Evolutionary conservation across 2,329 filamentous ascomycete species (phyloP).

Genomic region (Cadophora sp.): DNA sequence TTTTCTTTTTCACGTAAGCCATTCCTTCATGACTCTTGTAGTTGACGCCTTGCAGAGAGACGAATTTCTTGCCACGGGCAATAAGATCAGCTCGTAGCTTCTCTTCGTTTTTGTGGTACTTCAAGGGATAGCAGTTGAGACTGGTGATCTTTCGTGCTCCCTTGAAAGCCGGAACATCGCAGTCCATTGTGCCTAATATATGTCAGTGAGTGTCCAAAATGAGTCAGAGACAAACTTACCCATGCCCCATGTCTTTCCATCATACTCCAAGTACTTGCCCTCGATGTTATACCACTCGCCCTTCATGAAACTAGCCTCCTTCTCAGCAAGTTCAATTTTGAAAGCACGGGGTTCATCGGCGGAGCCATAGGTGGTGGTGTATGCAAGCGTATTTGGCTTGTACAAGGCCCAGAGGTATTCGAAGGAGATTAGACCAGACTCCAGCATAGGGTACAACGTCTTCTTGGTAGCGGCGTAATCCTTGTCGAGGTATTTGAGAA

Average conservation of each 20-base stretch:
- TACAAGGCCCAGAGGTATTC: slow-evolving; percentile 88
- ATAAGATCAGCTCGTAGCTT: slow-evolving; percentile 71
- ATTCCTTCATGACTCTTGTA: slow-evolving; percentile 85
- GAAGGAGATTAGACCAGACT: slow-evolving; percentile 85
- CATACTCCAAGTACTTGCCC: slow-evolving; percentile 83
- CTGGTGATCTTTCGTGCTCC: slow-evolving; percentile 84
- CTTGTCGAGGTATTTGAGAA: slow-evolving; percentile 78
- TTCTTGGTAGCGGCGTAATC: slow-evolving; percentile 83
- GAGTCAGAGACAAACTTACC: slow-evolving; percentile 50
- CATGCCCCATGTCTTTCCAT: slow-evolving; percentile 84
- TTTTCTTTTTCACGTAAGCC: slow-evolving; percentile 84
- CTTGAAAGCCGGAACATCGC: slow-evolving; percentile 77
- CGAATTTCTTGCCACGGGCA: slow-evolving; percentile 84
- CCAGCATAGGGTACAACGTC: slow-evolving; percentile 79
- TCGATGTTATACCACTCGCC: slow-evolving; percentile 81
- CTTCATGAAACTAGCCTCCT: slow-evolving; percentile 71
- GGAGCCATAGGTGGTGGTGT: slow-evolving; percentile 78
- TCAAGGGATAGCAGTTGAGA: slow-evolving; percentile 76
- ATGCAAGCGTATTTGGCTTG: slow-evolving; percentile 84
- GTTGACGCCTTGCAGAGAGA: slow-evolving; percentile 79
- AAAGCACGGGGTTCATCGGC: slow-evolving; percentile 81
- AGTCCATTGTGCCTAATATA: slow-evolving; percentile 58
- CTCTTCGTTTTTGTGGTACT: slow-evolving; percentile 78
- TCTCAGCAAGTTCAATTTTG: slow-evolving; percentile 79
- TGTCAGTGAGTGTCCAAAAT: slow-evolving; percentile 21